Evolutionary conservation across 495 filamentous ascomycete genomes (phyloP).

Genomic region (Saxophila tyrrhenica): DNA sequence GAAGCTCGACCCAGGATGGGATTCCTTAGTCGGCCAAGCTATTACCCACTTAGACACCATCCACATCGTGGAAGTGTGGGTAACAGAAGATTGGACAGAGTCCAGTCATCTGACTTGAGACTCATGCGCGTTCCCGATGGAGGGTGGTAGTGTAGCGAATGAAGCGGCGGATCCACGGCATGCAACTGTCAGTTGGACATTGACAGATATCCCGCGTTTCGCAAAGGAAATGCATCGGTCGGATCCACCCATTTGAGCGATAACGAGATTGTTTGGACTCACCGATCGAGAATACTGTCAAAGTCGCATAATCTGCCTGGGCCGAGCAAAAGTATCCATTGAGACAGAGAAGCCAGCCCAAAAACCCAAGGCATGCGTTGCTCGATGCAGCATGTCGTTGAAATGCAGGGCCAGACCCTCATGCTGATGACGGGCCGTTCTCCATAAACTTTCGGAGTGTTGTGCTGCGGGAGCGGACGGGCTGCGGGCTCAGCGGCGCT

Average conservation of each 20-base stretch:
- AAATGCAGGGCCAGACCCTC: constrained; percentile 57
- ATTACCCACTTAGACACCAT: neutral
- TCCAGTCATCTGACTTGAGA: neutral
- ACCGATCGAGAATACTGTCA: constrained; percentile 80
- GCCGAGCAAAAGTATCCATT: constrained; percentile 57
- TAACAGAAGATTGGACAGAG: neutral
- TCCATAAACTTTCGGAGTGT: constrained; percentile 4
- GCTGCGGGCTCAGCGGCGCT: neutral
- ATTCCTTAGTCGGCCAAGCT: neutral
- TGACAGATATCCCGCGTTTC: neutral
- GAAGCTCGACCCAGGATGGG: neutral
- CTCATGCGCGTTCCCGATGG: neutral
- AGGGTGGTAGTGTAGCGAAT: neutral
- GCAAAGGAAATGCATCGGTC: neutral
- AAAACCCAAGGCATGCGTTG: constrained; percentile 77
- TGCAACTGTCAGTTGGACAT: neutral
- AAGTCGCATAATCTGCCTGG: constrained; percentile 63
- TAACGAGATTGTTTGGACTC: constrained; percentile 32
- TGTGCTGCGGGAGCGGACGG: neutral
- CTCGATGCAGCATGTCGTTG: constrained; percentile 57
- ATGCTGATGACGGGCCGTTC: constrained; percentile 65
- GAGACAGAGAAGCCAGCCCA: constrained; percentile 58
- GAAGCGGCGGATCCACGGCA: neutral
- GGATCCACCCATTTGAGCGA: neutral
- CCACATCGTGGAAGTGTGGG: neutral